A percentile compares a stretch with the other conserved stretches of the same genome.
phyloP scores from a whole-genome alignment of 139 green algal genomes.

The Chlamydomonas sphaeroides region DNA sequence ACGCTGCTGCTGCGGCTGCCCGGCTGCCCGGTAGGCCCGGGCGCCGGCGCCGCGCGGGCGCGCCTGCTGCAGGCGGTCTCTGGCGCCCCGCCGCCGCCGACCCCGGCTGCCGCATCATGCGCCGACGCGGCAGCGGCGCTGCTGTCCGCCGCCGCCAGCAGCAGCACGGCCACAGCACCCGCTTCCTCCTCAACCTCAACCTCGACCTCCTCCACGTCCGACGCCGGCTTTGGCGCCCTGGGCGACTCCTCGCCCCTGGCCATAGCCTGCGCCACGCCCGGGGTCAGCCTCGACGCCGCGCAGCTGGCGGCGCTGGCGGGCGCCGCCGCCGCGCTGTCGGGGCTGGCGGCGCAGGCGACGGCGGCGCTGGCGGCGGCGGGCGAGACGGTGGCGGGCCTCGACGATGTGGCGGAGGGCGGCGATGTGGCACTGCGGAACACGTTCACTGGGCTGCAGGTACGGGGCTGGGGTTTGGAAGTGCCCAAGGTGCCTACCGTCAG shows the following conservation, averaged over 20 bases:
- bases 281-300: too few relatives aligned
- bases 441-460: not conserved
- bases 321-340: not conserved
- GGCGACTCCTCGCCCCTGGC: not conserved
- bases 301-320: conserved; percentile 8
- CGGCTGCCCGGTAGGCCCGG: too few relatives aligned
- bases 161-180: not conserved
- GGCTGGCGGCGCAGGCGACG: not conserved
- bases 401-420: not conserved
- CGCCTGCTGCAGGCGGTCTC: too few relatives aligned
- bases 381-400: not conserved
- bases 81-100: too few relatives aligned
- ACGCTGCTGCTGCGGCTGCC: too few relatives aligned
- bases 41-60: too few relatives aligned
- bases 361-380: not conserved
- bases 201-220: not conserved
- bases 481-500: too few relatives aligned
- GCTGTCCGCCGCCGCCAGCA: not conserved
- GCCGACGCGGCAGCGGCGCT: too few relatives aligned
- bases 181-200: not conserved
- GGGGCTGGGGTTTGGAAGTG: not conserved
- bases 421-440: not conserved
- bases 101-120: too few relatives aligned
- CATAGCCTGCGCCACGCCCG: too few relatives aligned
- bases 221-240: not conserved